Evolutionary conservation across 176 grass and related monocot species (phyloP).

Genomic region (Melocanna baccifera): DNA sequence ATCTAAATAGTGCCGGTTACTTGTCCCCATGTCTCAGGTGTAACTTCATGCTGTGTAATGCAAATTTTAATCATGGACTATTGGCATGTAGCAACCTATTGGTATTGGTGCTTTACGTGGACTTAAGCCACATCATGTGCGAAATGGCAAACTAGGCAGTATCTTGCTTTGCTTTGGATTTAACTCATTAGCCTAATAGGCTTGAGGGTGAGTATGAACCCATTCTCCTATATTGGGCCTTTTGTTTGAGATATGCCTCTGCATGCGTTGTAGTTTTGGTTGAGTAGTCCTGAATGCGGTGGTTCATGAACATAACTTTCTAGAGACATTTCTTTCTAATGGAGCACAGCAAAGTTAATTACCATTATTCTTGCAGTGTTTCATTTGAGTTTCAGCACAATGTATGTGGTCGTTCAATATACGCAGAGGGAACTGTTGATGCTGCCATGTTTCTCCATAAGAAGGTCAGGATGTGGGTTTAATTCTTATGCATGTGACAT

Average conservation of each 20-base stretch:
- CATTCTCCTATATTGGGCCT: neutral
- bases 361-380: constrained; percentile 44
- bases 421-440: constrained; percentile 86
- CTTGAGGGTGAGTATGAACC: neutral
- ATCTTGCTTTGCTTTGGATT: neutral
- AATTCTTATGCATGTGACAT: too few relatives aligned
- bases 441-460: constrained; percentile 83
- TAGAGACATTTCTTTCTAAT: neutral
- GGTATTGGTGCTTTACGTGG: neutral
- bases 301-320: neutral
- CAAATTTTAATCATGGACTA: neutral
- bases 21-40: neutral
- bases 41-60: neutral
- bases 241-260: constrained; percentile 5
- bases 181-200: neutral
- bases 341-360: neutral
- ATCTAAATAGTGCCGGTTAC: neutral
- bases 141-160: neutral
- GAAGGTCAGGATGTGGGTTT: too few relatives aligned
- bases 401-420: constrained; percentile 84
- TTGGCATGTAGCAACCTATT: neutral
- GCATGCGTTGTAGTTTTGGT: neutral
- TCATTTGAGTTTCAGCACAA: constrained; percentile 98
- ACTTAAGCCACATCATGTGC: constrained; percentile 4
- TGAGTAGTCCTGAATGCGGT: neutral